Base-by-base conservation (phyloP, 306 rosid species). In the Luffa aegyptiaca region DNA sequence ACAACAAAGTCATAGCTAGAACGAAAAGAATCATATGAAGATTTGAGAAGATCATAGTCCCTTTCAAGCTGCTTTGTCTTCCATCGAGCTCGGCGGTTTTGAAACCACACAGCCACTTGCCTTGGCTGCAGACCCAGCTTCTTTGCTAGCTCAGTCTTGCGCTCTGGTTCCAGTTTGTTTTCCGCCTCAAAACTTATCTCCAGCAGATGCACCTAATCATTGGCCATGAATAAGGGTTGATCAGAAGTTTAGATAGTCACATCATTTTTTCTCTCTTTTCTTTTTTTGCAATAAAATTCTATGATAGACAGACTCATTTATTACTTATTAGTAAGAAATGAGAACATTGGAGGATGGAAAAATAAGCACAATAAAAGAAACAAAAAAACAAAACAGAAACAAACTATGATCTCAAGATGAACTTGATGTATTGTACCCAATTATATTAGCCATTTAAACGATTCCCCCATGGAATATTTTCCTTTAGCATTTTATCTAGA, bases 31-130 rank as follows among this genome's bases (percentile, higher is more conserved):
- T 91, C 99, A 76, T 91, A 91, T 65, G 95, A 86, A 71, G 97
- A 86, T 85, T 89, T 95, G 77, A 95, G 97, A 85, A 86, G 87
- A 86, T 95, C 97, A 85, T 82, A 95, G 82, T 92, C 97, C 77
- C 92, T 90, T 85, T 95, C 99, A n/a, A 95, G 97, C 83, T 95
- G 99, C 86, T 95, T 95, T n/a, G 97, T 95, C 92, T 95, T 95
- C 99, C 99, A 95, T 14, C 99, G 84, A 64, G 99, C 97, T 59
- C 97, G 86, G 88, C 99, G 97, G 89, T 95, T 95, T 87, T 95
- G 99, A 79, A 93, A 95, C 99, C 99, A 95, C 48, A 95, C 97
- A 26, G 99, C 99, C 85, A 95, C 97, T 85, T 95, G 99, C 76
- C 99, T 87, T 0, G 99, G 96, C 87, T 92, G 99, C 87, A 95